Evolutionary conservation across 1,139 yeast species (phyloP).

Genomic region (Scheffersomyces illinoinensis): DNA sequence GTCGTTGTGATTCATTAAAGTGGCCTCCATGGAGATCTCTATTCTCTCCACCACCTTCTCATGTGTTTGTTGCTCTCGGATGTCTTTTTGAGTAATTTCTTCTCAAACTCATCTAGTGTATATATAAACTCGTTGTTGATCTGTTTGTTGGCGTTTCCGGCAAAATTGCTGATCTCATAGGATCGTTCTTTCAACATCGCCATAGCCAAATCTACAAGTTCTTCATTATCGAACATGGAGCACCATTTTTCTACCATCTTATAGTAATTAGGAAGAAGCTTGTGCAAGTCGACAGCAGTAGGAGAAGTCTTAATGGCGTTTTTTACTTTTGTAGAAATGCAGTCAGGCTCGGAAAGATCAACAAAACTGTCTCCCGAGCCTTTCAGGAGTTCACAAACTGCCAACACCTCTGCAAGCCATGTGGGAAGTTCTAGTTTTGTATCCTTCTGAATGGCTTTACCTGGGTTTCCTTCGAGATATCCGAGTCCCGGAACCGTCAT

Average conservation of each 20-base stretch:
- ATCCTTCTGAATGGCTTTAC: slow-evolving; percentile 59
- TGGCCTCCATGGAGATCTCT: background rate
- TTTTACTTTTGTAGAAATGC: slow-evolving; percentile 59
- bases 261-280: slow-evolving; percentile 67
- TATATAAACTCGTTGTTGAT: slow-evolving; percentile 53
- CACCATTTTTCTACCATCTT: slow-evolving; percentile 75
- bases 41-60: slow-evolving; percentile 54
- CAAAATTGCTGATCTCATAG: slow-evolving; percentile 69
- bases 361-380: slow-evolving; percentile 58
- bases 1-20: background rate
- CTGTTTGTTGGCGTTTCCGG: slow-evolving; percentile 53
- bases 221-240: slow-evolving; percentile 63
- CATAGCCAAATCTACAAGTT: slow-evolving; percentile 54
- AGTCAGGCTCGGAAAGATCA: slow-evolving; percentile 68
- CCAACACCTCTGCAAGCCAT: slow-evolving; percentile 86
- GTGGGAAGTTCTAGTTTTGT: slow-evolving; percentile 79
- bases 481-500: slow-evolving; percentile 83
- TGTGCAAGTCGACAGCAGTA: slow-evolving; percentile 62
- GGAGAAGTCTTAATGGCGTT: slow-evolving; percentile 85
- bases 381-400: slow-evolving; percentile 47
- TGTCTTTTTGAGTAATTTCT: slow-evolving; percentile 55
- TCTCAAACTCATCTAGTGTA: slow-evolving; percentile 77
- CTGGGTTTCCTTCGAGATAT: slow-evolving; percentile 81
- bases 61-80: slow-evolving; percentile 64
- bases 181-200: slow-evolving; percentile 64